Conservation (phyloP, 306 rosid species). For the Clitoria ternatea region DNA sequence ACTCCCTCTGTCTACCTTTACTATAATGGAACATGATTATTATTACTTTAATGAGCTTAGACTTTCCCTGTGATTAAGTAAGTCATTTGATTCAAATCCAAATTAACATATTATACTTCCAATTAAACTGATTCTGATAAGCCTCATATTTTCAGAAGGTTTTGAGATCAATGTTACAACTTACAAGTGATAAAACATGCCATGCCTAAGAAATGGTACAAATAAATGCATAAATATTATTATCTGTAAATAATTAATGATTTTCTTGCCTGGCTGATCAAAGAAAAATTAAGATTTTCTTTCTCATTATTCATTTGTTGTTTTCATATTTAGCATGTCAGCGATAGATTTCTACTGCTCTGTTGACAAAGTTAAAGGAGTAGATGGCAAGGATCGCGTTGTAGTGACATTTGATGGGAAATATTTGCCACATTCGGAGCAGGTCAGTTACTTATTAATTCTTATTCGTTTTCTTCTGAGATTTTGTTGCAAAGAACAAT, state of each 20-base stretch:
- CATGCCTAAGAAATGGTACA: neutral
- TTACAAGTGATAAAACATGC: neutral
- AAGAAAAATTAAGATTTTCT: no score
- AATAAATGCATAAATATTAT: neutral
- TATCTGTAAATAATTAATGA: neutral
- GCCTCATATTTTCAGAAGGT: neutral
- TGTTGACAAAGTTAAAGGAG: conserved; percentile 86
- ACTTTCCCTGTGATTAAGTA: neutral
- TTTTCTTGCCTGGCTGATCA: no score
- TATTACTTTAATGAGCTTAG: neutral
- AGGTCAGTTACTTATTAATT: conserved; percentile 50
- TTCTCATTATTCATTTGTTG: conserved; percentile 15
- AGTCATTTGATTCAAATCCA: neutral
- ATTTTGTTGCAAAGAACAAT: neutral
- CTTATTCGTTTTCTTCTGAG: neutral
- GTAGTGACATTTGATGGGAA: conserved; percentile 83
- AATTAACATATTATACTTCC: neutral
- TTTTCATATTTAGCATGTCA: conserved; percentile 68
- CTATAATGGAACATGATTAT: neutral
- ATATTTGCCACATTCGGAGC: conserved; percentile 77
- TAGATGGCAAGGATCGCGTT: conserved; percentile 90
- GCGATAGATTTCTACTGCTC: conserved; percentile 96
- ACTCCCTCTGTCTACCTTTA: neutral
- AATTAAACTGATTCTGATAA: neutral
- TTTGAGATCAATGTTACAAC: neutral